These are phyloP conservation scores for Pyrus betulifolia DNA, from an alignment of 306 rosid species.

Conservation along the genomic window DNA sequence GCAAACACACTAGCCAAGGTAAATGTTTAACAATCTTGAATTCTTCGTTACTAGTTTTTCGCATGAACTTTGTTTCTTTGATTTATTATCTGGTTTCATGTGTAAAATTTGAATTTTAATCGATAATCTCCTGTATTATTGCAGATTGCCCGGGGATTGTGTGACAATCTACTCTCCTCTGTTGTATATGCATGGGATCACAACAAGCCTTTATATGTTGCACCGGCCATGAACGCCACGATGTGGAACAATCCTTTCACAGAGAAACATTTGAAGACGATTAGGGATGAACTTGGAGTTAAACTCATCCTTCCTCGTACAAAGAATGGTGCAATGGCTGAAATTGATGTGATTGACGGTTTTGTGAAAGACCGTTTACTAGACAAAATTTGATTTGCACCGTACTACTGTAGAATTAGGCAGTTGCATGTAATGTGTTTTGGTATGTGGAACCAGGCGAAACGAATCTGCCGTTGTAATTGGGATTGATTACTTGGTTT, in stretches of 20 bases:
- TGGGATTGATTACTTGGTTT: no score
- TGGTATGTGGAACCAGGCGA: no score
- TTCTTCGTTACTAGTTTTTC: no score
- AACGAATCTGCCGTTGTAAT: no score
- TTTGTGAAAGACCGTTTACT: no score
- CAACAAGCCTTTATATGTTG: slow-evolving; percentile 66
- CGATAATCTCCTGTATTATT: neutral
- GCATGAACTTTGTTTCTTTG: no score
- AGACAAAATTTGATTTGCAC: no score
- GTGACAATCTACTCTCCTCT: slow-evolving; percentile 74
- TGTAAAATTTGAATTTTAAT: neutral
- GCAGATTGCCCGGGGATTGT: slow-evolving; percentile 70
- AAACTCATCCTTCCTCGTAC: slow-evolving; percentile 59
- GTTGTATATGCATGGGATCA: slow-evolving; percentile 83
- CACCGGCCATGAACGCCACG: slow-evolving; percentile 65
- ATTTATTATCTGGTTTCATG: neutral
- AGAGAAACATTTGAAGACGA: slow-evolving; percentile 40
- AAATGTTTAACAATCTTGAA: neutral
- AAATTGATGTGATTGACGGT: slow-evolving; percentile 46
- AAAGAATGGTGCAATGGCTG: slow-evolving; percentile 95
- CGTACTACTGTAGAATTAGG: no score
- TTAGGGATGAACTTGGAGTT: slow-evolving; percentile 59
- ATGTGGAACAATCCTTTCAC: slow-evolving; percentile 78
- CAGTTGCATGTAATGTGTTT: no score
- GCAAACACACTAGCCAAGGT: slow-evolving; percentile 91